Evolutionary conservation across 1,284 basidiomycete genomes (phyloP).

Genomic region (Ustilago vetiveriae): DNA sequence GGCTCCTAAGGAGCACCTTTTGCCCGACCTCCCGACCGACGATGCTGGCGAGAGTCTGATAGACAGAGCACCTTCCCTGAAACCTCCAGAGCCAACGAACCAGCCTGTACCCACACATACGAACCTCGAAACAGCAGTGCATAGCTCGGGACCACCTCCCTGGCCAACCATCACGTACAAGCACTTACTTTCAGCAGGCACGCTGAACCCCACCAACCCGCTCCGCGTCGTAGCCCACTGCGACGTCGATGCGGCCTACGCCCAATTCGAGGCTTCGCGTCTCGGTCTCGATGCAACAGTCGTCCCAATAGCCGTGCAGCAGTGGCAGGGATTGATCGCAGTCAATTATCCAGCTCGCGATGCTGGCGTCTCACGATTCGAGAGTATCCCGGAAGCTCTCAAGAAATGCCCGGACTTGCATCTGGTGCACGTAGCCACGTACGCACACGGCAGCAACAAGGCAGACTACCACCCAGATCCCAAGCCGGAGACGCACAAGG

Average conservation of each 20-base stretch:
- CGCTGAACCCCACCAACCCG: conserved; percentile 66
- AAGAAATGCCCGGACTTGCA: conserved; percentile 85
- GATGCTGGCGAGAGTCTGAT: conserved; percentile 23
- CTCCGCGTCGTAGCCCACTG: conserved; percentile 80
- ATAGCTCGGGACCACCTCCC: conserved; percentile 32
- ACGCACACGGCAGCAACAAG: conserved; percentile 72
- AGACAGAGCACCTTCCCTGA: conserved; percentile 31
- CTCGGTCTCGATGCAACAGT: conserved; percentile 76
- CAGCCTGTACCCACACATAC: conserved; percentile 29
- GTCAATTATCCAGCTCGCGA: conserved; percentile 94
- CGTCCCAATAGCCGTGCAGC: conserved; percentile 86
- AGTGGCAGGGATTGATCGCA: conserved; percentile 88
- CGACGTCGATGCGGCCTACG: conserved; percentile 71
- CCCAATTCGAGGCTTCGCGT: conserved; percentile 84
- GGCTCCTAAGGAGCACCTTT: conserved; percentile 8
- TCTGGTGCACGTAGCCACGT: conserved; percentile 93
- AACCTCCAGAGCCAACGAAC: conserved; percentile 24
- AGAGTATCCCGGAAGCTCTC: conserved; percentile 69
- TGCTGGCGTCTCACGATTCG: conserved; percentile 81
- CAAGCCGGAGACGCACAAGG: conserved; percentile 90
- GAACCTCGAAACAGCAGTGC: conserved; percentile 34
- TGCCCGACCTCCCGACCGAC: conserved; percentile 13
- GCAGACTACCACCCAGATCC: conserved; percentile 84
- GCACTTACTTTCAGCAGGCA: conserved; percentile 58
- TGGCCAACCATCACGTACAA: conserved; percentile 55